Evolutionary conservation across 805 yeast species (phyloP).

Genomic region (Debaryomyces prosopidis): DNA sequence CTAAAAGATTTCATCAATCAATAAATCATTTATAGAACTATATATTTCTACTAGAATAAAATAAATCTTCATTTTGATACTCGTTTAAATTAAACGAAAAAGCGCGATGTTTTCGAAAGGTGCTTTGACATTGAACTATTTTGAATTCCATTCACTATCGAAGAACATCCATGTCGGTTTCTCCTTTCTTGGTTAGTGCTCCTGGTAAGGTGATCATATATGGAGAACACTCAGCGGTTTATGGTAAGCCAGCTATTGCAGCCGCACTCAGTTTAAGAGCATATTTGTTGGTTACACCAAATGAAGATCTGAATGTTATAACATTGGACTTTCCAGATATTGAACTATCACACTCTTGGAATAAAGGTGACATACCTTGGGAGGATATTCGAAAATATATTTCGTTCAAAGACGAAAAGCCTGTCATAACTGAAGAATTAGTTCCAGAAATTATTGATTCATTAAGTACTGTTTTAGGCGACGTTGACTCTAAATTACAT

Average conservation of each 20-base stretch:
- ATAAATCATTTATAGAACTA: neutral
- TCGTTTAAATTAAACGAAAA: too few species aligned
- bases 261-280: conserved; percentile 90
- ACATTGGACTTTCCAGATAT: conserved; percentile 83
- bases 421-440: conserved; percentile 51
- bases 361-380: conserved; percentile 62
- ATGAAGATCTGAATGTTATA: conserved; percentile 43
- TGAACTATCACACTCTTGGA: conserved; percentile 65
- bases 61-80: too few species aligned
- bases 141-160: neutral
- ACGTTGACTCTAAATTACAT: conserved; percentile 57
- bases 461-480: conserved; percentile 44
- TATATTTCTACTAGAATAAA: too few species aligned
- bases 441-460: conserved; percentile 57
- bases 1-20: conserved; percentile 30
- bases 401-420: conserved; percentile 20
- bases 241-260: conserved; percentile 92
- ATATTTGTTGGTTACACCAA: conserved; percentile 64
- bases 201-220: conserved; percentile 96
- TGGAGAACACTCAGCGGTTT: conserved; percentile 97
- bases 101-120: too few species aligned
- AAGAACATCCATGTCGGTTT: conserved; percentile 1
- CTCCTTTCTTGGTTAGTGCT: conserved; percentile 78
- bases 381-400: conserved; percentile 26
- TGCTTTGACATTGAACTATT: too few species aligned